phyloP scores from a whole-genome alignment of 2,329 filamentous ascomycete genomes.

The Colletotrichum incanum region DNA sequence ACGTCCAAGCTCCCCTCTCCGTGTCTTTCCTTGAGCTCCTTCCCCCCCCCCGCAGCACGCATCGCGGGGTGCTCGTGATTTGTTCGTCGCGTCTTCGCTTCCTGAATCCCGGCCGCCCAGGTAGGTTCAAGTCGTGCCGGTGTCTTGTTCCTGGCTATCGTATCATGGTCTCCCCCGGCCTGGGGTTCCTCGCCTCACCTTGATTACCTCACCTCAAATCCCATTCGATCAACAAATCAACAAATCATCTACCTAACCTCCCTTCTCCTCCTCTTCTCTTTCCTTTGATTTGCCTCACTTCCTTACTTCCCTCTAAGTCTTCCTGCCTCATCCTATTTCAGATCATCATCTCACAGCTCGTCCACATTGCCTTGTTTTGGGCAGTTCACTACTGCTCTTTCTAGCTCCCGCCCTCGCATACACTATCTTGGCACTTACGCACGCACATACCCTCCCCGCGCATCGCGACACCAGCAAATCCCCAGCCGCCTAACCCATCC shows the following conservation, averaged over 20 bases:
- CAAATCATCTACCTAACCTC: neutral
- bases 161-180: conserved; percentile 9
- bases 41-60: neutral
- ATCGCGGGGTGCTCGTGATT: conserved; percentile 14
- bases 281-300: neutral
- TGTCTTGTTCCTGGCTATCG: neutral
- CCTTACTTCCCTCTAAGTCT: neutral
- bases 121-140: conserved; percentile 1
- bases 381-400: conserved; percentile 6
- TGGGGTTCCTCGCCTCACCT: neutral
- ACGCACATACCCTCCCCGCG: conserved; percentile 20
- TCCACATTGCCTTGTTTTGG: neutral
- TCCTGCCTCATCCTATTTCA: conserved; percentile 1
- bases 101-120: neutral
- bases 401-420: neutral
- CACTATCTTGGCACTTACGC: conserved; percentile 6
- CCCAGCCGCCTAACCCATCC: neutral
- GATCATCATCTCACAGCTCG: neutral
- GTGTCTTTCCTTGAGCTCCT: neutral
- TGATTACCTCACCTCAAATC: conserved; percentile 20
- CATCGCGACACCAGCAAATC: conserved; percentile 14
- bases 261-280: neutral
- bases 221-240: conserved; percentile 15
- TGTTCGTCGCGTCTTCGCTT: conserved; percentile 3
- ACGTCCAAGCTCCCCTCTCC: neutral